phyloP scores from a whole-genome alignment of 2,329 filamentous ascomycete genomes.

The Fusarium sp. region DNA sequence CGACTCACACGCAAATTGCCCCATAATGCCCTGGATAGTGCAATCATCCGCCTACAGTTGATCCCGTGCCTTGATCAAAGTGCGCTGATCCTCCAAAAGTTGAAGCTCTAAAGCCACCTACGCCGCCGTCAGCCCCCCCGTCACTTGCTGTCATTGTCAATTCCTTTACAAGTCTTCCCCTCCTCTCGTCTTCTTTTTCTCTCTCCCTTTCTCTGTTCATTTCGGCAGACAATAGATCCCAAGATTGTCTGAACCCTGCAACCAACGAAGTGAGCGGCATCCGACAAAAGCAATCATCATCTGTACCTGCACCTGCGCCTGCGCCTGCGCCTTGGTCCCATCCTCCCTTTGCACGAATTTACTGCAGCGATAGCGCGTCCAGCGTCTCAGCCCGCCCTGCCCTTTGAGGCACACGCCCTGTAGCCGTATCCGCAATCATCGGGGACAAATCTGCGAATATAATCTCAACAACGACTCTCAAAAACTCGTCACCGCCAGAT shows the following conservation, averaged over 20 bases:
- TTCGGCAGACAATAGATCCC: constrained; percentile 32
- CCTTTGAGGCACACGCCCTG: constrained; percentile 8
- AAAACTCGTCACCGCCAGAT: neutral
- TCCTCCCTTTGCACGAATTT: constrained; percentile 32
- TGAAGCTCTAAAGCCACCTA: constrained; percentile 41
- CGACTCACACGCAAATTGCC: constrained; percentile 35
- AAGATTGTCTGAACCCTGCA: constrained; percentile 19
- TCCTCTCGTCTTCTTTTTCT: constrained; percentile 15
- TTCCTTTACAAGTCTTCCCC: constrained; percentile 18
- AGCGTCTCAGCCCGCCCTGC: constrained; percentile 40
- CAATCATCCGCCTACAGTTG: constrained; percentile 38
- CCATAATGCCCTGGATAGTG: constrained; percentile 41
- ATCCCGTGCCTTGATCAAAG: constrained; percentile 45
- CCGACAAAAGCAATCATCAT: constrained; percentile 35
- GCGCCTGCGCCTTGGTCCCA: neutral
- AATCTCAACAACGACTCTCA: constrained; percentile 2
- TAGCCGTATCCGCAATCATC: constrained; percentile 12
- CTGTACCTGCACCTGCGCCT: constrained; percentile 9
- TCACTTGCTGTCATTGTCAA: constrained; percentile 18
- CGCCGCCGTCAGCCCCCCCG: constrained; percentile 37
- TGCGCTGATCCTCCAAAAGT: constrained; percentile 42
- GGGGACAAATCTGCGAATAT: neutral
- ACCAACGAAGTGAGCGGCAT: constrained; percentile 30
- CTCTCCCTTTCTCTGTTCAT: constrained; percentile 30
- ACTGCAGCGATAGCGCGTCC: constrained; percentile 30